phyloP scores from a whole-genome alignment of 257 asterid genomes.

The Fraxinus americana region DNA sequence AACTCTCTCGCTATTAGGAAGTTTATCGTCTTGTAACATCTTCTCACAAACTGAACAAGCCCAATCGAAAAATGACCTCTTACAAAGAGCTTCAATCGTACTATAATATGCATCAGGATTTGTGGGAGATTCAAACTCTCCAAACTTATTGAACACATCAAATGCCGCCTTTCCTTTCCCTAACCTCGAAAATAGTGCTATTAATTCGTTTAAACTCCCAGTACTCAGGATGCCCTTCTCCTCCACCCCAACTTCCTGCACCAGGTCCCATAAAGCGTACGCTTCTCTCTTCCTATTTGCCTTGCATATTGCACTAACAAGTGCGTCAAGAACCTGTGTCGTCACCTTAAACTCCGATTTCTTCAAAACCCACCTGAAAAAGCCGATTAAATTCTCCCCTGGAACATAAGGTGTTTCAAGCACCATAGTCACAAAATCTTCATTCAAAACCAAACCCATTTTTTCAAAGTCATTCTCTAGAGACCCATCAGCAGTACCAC shows the following conservation, averaged over 20 bases:
- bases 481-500: conserved; percentile 45
- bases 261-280: conserved; percentile 76
- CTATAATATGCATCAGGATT: conserved; percentile 68
- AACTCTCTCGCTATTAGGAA: conserved; percentile 57
- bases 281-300: conserved; percentile 44
- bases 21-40: conserved; percentile 59
- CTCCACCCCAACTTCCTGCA: conserved; percentile 57
- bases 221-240: conserved; percentile 55
- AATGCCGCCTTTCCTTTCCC: conserved; percentile 81
- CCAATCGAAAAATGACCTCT: conserved; percentile 60
- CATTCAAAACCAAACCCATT: conserved; percentile 51
- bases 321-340: conserved; percentile 39
- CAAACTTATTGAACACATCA: conserved; percentile 76
- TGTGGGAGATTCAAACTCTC: conserved; percentile 60
- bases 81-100: conserved; percentile 76
- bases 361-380: conserved; percentile 63
- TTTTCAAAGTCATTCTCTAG: conserved; percentile 51
- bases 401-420: conserved; percentile 59
- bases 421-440: conserved; percentile 58
- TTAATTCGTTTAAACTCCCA: conserved; percentile 52
- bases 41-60: conserved; percentile 66
- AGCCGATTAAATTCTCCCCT: conserved; percentile 63
- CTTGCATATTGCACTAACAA: conserved; percentile 46
- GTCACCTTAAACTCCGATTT: conserved; percentile 44
- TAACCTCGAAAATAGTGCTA: conserved; percentile 59